A percentile compares a stretch with the other conserved stretches of the same genome.
Conservation (phyloP, 106 monocot species). For the Alisma plantagoaquatica region DNA sequence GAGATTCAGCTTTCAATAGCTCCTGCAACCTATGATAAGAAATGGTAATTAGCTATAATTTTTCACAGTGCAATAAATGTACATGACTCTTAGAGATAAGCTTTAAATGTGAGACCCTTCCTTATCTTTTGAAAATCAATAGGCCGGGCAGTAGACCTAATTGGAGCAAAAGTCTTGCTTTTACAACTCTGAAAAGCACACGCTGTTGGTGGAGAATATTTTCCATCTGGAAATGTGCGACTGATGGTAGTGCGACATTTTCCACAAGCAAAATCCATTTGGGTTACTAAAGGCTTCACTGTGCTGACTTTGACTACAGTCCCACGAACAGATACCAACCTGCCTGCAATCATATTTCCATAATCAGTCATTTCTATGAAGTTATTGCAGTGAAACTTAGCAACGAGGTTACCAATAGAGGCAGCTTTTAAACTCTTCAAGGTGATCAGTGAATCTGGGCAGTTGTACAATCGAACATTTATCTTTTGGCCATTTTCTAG, state of each 20-base stretch:
- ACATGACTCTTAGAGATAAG: no score
- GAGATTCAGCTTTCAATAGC: conserved; percentile 52
- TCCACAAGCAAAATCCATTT: conserved; percentile 62
- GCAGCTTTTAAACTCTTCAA: conserved; percentile 93
- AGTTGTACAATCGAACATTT: conserved; percentile 74
- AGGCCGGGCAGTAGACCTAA: conserved; percentile 67
- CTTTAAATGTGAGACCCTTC: no score
- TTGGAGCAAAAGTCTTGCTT: conserved; percentile 70
- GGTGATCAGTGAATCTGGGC: conserved; percentile 53
- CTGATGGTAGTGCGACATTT: conserved; percentile 48
- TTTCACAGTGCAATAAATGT: no score
- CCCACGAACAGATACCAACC: conserved; percentile 81
- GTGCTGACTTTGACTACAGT: conserved; percentile 89
- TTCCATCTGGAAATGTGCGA: conserved; percentile 74
- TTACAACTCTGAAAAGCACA: conserved; percentile 75
- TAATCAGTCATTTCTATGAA: not conserved
- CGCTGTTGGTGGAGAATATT: conserved; percentile 70
- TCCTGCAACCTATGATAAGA: conserved; percentile 64
- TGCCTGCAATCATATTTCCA: conserved; percentile 31
- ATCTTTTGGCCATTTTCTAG: conserved; percentile 52
- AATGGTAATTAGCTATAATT: no score
- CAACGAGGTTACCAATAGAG: conserved; percentile 54
- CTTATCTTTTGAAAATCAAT: conserved; percentile 99
- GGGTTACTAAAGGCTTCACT: conserved; percentile 66
- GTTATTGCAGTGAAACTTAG: not conserved